These are phyloP conservation scores for Blastocladiella emersonii DNA, from an alignment of 371 early-diverging fungal genomes.

Conservation along the genomic window DNA sequence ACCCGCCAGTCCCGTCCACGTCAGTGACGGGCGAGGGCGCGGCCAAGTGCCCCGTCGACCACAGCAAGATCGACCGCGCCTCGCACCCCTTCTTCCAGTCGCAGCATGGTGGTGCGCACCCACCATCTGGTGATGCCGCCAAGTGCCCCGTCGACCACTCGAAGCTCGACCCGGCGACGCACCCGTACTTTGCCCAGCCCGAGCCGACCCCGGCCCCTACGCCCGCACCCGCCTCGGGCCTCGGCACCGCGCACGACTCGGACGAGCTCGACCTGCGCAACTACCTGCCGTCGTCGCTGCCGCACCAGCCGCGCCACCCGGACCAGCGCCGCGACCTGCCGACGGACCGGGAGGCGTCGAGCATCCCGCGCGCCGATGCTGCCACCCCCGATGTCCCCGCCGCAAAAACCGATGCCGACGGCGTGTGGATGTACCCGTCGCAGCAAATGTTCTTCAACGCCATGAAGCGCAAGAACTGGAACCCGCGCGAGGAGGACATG, in stretches of 20 bases:
- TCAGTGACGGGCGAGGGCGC: no score
- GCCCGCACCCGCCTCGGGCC: neutral
- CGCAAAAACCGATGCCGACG: no score
- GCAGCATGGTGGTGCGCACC: no score
- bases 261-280: slow-evolving; percentile 48
- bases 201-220: neutral
- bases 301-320: slow-evolving; percentile 36
- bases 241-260: slow-evolving; percentile 20
- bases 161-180: slow-evolving; percentile 20
- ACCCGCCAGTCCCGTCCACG: no score
- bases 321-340: slow-evolving; percentile 40
- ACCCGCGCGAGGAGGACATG: slow-evolving; percentile 55
- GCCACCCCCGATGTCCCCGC: slow-evolving; percentile 9
- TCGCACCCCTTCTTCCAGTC: slow-evolving; percentile 4
- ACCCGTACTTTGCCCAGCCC: slow-evolving; percentile 25
- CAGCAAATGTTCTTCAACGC: slow-evolving; percentile 90
- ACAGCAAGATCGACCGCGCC: neutral
- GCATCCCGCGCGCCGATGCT: slow-evolving; percentile 46
- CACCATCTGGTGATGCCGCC: slow-evolving; percentile 13
- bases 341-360: slow-evolving; percentile 45
- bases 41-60: slow-evolving; percentile 11
- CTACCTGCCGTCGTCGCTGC: slow-evolving; percentile 56
- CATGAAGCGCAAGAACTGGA: slow-evolving; percentile 78
- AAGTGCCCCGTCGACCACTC: slow-evolving; percentile 40
- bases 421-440: slow-evolving; percentile 87